Percentiles rank a stretch among this genome's conserved stretches.
Conservation (phyloP, 352 stramenopile genomes). For the Phytophthora capsici region DNA sequence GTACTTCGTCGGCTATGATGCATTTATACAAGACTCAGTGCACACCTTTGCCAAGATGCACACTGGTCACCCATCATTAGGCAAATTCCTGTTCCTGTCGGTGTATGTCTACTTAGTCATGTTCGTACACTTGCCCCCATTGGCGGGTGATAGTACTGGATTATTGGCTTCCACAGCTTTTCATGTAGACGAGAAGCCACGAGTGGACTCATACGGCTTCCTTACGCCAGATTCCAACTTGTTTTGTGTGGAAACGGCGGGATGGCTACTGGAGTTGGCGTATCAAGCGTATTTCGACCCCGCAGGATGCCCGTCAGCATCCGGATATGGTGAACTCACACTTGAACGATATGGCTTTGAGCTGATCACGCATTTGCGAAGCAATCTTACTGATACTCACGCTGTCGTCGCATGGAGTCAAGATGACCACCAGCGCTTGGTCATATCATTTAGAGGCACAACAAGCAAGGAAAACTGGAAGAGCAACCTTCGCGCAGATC, state of each 20-base stretch:
- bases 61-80: conserved; percentile 59
- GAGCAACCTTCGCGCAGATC: conserved; percentile 86
- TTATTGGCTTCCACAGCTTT: conserved; percentile 74
- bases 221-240: conserved; percentile 74
- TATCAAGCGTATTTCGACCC: conserved; percentile 91
- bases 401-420: conserved; percentile 61
- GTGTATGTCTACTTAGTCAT: conserved; percentile 87
- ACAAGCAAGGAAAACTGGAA: conserved; percentile 90
- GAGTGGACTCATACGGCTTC: conserved; percentile 68
- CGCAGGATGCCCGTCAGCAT: conserved; percentile 72
- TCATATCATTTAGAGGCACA: conserved; percentile 87
- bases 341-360: conserved; percentile 84
- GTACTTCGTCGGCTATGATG: conserved; percentile 70
- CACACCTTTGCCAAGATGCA: conserved; percentile 72
- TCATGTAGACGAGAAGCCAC: conserved; percentile 70
- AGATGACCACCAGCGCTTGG: conserved; percentile 67
- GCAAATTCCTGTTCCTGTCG: conserved; percentile 80
- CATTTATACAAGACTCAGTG: conserved; percentile 75
- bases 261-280: conserved; percentile 82
- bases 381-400: conserved; percentile 82
- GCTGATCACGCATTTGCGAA: conserved; percentile 81
- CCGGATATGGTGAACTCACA: conserved; percentile 75
- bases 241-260: conserved; percentile 89
- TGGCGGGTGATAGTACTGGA: conserved; percentile 50
- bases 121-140: conserved; percentile 82